phyloP scores from a whole-genome alignment of 192 early-diverging fungal species.

The Coemansia sp. region DNA sequence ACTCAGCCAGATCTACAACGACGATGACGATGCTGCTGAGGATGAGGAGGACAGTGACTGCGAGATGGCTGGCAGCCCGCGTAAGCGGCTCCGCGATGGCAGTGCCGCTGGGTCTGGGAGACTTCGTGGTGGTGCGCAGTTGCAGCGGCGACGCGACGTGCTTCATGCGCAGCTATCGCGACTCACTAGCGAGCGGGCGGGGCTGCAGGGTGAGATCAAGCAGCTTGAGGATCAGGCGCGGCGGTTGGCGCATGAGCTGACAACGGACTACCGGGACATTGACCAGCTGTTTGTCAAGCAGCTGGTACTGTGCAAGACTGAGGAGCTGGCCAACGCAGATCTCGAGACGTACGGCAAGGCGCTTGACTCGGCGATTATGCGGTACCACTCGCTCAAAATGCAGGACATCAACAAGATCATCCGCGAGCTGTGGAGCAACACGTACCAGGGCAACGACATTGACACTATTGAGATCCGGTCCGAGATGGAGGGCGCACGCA shows the following conservation, averaged over 20 bases:
- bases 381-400: constrained; percentile 94
- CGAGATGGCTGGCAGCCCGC: constrained; percentile 11
- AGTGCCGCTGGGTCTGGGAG: constrained; percentile 14
- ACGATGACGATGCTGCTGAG: constrained; percentile 7
- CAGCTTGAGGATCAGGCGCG: constrained; percentile 79
- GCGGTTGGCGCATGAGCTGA: constrained; percentile 64
- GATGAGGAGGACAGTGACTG: constrained; percentile 20
- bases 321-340: constrained; percentile 79
- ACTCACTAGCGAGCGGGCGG: constrained; percentile 49
- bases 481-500: constrained; percentile 72
- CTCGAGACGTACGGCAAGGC: constrained; percentile 85
- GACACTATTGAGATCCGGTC: constrained; percentile 95
- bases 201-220: constrained; percentile 75
- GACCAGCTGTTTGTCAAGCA: constrained; percentile 69
- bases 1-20: constrained; percentile 38
- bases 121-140: constrained; percentile 28
- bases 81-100: constrained; percentile 30
- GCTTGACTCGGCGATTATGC: constrained; percentile 84
- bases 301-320: constrained; percentile 73
- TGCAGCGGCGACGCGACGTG: constrained; percentile 40
- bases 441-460: constrained; percentile 95
- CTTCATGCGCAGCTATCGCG: constrained; percentile 43
- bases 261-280: constrained; percentile 76
- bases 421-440: constrained; percentile 93
- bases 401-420: constrained; percentile 97